Percentiles rank a stretch among this genome's conserved stretches.
Conservation (phyloP, 2,329 filamentous ascomycete genomes). For the Alternaria conjuncta region DNA sequence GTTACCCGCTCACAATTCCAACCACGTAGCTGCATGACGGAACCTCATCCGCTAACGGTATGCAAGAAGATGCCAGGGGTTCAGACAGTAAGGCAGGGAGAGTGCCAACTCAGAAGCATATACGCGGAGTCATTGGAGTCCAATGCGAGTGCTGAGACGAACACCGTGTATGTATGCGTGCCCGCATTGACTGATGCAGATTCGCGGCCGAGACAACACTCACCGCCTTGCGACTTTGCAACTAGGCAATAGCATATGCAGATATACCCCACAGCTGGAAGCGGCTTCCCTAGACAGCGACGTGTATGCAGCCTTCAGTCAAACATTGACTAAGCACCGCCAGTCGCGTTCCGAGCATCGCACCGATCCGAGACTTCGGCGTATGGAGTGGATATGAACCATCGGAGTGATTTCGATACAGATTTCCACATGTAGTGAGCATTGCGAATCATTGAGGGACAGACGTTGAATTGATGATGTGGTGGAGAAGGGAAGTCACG, state of each 20-base stretch:
- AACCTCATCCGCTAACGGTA: neutral
- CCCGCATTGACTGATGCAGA: neutral
- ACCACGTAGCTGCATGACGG: neutral
- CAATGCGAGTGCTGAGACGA: neutral
- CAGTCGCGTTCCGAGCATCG: neutral
- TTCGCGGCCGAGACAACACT: neutral
- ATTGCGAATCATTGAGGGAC: neutral
- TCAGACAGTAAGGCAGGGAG: neutral
- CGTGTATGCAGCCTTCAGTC: neutral
- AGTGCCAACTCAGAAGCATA: neutral
- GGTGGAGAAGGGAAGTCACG: neutral
- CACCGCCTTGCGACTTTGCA: neutral
- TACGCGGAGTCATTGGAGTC: neutral
- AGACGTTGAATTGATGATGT: neutral
- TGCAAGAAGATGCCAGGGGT: neutral
- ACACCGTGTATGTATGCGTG: neutral
- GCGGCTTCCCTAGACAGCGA: neutral
- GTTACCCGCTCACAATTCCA: neutral
- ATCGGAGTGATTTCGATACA: neutral
- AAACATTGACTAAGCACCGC: neutral
- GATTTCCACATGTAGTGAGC: fast-evolving
- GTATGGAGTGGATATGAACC: neutral
- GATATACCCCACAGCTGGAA: neutral
- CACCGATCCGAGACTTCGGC: neutral
- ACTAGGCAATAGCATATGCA: neutral